Evolutionary conservation across 306 rosid genomes (phyloP).

Genomic region (Prunus campanulata): DNA sequence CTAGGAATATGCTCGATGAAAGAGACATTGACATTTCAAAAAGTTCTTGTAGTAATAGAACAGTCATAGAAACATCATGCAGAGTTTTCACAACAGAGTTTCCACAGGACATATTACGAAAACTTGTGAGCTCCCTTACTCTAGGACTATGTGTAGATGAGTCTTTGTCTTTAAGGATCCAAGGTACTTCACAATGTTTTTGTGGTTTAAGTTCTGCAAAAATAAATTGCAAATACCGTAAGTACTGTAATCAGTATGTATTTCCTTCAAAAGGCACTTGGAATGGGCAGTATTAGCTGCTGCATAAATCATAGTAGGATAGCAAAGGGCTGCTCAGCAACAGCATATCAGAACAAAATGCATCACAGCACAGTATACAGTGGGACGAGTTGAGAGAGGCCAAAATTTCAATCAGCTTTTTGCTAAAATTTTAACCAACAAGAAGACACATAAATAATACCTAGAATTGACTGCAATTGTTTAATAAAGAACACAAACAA

Average conservation of each 20-base stretch:
- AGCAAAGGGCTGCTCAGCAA: background rate
- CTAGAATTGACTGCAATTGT: background rate
- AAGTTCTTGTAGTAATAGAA: conserved; percentile 32
- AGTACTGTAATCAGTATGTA: conserved; percentile 13
- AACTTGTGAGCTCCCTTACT: conserved; percentile 54
- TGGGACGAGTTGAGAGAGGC: background rate
- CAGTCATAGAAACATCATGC: conserved; percentile 22
- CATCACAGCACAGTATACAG: background rate
- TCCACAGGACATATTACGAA: conserved; percentile 1
- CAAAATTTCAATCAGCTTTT: conserved; percentile 1
- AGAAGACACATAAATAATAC: background rate
- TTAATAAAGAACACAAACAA: background rate
- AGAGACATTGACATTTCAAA: conserved; percentile 17
- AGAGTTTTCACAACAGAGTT: conserved; percentile 16
- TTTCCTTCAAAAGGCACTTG: background rate
- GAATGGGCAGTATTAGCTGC: background rate
- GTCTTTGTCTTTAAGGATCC: conserved; percentile 96
- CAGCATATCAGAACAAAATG: conserved; percentile 7
- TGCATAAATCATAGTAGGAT: background rate
- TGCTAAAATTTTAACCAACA: background rate
- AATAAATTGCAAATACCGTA: conserved; percentile 19
- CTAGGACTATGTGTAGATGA: conserved; percentile 93
- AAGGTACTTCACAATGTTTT: conserved; percentile 98
- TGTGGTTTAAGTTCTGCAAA: conserved; percentile 95
- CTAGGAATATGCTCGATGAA: conserved; percentile 20